Base-by-base conservation (phyloP, 805 yeast genomes). In the Spencermartinsiella europaea region DNA sequence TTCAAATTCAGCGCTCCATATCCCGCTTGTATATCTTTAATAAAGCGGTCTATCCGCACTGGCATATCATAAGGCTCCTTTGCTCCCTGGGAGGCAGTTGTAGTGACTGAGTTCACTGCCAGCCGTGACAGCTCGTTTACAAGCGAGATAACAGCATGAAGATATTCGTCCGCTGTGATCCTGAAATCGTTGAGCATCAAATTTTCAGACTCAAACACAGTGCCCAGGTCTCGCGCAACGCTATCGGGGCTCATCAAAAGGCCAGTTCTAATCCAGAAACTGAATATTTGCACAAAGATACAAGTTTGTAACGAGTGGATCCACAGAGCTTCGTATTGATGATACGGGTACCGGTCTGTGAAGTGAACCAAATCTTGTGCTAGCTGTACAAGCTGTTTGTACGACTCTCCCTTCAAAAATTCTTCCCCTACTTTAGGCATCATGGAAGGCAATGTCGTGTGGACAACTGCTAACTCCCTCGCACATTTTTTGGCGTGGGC, bases 1-100 rank as follows among this genome's bases (percentile, higher is more conserved):
- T 62, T 62, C 42, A 62, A 44, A 37, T 62, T 61, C 34, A 62
- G 48, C 38, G 50, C 41, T 52, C 51, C 43, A 34, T 63, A 58
- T 0, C 56, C 60, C 2, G 58, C 49, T 35, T 63, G 66, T 5
- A 61, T 42, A 20, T 57, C 51, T 44, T 59, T 58, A 33, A 61
- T 44, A 37, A 59, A 52, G 5, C 42, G 36, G 39, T 41, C 49
- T 27, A 49, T 52, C 12, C 34, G 40, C 22, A 25, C 28, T 3
- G 47, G 50, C 4, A 39, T 36, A 7, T 21, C 25, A 21, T 28
- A 44, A 34, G 19, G 38, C 28, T 46, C 47, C 12, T 28, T 12
- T 8, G 52, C 31, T 2, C 37, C 42, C 42, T 27, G 43, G 27
- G 25, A 34, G 2, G 57, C 50, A 27, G 56, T 43, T 15, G 53